Conservation (phyloP, 2,329 filamentous ascomycete genomes). For the Colletotrichum navitas region DNA sequence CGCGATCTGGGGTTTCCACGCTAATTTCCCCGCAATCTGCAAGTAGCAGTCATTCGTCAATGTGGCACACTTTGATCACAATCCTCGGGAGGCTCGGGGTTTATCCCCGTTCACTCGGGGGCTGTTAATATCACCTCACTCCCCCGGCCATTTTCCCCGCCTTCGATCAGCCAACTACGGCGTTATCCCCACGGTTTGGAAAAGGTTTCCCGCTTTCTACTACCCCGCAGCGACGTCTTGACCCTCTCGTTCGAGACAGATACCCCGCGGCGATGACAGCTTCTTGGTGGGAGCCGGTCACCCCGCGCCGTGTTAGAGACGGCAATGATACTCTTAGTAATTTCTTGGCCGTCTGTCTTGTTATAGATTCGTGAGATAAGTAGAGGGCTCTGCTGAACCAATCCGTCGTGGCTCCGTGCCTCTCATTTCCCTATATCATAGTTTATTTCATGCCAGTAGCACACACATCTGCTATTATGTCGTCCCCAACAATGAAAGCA, state of each 20-base stretch:
- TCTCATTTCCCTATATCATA: background rate
- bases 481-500: conserved; percentile 67
- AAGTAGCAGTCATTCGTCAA: conserved; percentile 25
- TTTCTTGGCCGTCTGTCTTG: conserved; percentile 8
- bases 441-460: background rate
- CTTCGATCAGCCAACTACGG: background rate
- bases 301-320: conserved; percentile 12
- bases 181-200: conserved; percentile 26
- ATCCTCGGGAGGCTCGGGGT: conserved; percentile 35
- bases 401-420: no score
- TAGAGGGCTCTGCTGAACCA: background rate
- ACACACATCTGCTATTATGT: conserved; percentile 10
- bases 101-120: conserved; percentile 6
- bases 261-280: conserved; percentile 35
- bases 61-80: background rate
- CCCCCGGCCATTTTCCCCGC: background rate
- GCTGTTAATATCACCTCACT: background rate
- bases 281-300: conserved; percentile 9
- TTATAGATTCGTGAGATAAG: conserved; percentile 25
- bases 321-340: conserved; percentile 14
- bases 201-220: conserved; percentile 24
- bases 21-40: conserved; percentile 10
- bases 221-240: conserved; percentile 31
- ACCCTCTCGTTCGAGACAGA: conserved; percentile 20
- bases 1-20: background rate